These are phyloP conservation scores for Theileria luwenshuni DNA, from an alignment of 169 alveolate species.

Conservation along the genomic window DNA sequence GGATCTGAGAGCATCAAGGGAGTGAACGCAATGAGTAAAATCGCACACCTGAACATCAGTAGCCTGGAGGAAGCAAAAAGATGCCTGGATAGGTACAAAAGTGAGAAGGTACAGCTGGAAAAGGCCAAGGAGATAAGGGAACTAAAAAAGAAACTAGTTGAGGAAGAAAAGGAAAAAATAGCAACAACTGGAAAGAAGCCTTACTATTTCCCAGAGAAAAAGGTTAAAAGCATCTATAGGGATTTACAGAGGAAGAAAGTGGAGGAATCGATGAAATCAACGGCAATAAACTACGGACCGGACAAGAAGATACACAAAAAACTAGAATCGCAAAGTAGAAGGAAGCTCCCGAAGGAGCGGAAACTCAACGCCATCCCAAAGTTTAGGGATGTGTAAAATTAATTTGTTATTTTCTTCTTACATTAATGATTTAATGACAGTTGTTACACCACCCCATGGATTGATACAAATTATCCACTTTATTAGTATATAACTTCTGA, in stretches of 20 bases:
- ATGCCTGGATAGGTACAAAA: slow-evolving; percentile 51
- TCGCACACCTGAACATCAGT: slow-evolving; percentile 47
- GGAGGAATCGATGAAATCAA: slow-evolving; percentile 41
- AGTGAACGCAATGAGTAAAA: slow-evolving; percentile 30
- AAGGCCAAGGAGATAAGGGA: slow-evolving; percentile 33
- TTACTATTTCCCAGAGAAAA: slow-evolving; percentile 61
- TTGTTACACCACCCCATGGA: slow-evolving; percentile 9
- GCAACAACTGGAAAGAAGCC: slow-evolving; percentile 56
- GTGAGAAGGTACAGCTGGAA: slow-evolving; percentile 53
- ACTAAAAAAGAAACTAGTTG: slow-evolving; percentile 45
- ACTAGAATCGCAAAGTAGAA: slow-evolving; percentile 24
- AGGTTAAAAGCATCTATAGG: slow-evolving; percentile 51
- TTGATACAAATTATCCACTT: neutral
- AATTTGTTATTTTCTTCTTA: neutral
- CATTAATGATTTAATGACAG: neutral
- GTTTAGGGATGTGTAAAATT: slow-evolving; percentile 13
- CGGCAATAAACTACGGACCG: slow-evolving; percentile 44
- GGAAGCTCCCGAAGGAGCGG: slow-evolving; percentile 39
- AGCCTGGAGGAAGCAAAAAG: slow-evolving; percentile 65
- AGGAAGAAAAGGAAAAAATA: slow-evolving; percentile 55
- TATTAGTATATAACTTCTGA: slow-evolving; percentile 8
- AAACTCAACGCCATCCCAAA: slow-evolving; percentile 13
- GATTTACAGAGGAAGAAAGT: slow-evolving; percentile 31
- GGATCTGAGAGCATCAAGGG: slow-evolving; percentile 46
- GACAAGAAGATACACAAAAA: slow-evolving; percentile 59